A percentile compares a stretch with the other conserved stretches of the same genome.
Evolutionary conservation across 169 alveolate genomes (phyloP).

Genomic region (Cryptosporidium sp.): DNA sequence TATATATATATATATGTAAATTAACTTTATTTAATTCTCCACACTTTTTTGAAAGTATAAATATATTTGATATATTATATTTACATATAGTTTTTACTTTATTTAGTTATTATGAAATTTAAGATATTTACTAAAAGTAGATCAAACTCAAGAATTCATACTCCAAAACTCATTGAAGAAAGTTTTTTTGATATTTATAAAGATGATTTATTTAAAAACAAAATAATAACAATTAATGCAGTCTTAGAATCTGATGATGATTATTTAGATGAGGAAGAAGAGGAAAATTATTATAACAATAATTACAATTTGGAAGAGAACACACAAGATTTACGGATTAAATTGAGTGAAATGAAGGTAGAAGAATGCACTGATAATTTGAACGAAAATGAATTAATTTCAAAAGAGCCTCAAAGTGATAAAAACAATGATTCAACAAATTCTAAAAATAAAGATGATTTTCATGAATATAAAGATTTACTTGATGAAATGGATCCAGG

Average conservation of each 20-base stretch:
- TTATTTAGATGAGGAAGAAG: background rate
- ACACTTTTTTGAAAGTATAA: constrained; percentile 1
- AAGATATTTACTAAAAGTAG: constrained; percentile 44
- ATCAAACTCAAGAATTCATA: constrained; percentile 32
- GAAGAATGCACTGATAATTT: background rate
- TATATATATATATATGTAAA: background rate
- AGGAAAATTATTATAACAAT: background rate
- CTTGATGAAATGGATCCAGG: background rate
- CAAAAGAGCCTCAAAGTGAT: background rate
- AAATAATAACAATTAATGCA: constrained; percentile 1
- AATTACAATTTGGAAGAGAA: background rate
- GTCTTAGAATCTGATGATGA: constrained; percentile 8
- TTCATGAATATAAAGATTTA: background rate
- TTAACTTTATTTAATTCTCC: background rate
- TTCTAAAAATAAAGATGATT: background rate
- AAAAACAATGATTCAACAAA: background rate
- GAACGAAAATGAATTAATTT: background rate
- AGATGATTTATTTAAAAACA: constrained; percentile 11
- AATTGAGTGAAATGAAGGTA: background rate
- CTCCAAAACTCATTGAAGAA: constrained; percentile 30
- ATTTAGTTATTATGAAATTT: background rate
- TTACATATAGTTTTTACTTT: background rate
- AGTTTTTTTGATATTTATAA: constrained; percentile 13
- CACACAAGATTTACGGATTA: background rate
- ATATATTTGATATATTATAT: too few species aligned